Conservation (phyloP, 2,329 filamentous ascomycete species). For the Paecilomyces dactylethromorphus region DNA sequence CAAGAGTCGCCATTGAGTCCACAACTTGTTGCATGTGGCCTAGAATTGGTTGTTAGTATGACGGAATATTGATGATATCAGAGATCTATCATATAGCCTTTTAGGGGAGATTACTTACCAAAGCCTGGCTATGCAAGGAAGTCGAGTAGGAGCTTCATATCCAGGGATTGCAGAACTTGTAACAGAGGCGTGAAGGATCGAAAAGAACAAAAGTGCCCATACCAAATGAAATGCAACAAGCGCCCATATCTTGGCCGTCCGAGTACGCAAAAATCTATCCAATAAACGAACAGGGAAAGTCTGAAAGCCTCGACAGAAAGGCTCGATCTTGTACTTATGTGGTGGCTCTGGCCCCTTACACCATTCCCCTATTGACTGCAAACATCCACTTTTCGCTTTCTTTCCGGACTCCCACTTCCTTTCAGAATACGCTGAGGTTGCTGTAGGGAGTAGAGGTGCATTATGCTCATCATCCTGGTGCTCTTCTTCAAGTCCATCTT, state of each 20-base stretch:
- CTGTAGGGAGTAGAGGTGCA: neutral
- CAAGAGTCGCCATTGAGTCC: slow-evolving; percentile 52
- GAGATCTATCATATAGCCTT: neutral
- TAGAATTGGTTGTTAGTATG: slow-evolving; percentile 3
- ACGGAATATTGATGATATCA: neutral
- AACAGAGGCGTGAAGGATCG: slow-evolving; percentile 23
- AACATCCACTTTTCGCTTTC: neutral
- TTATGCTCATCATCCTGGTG: neutral
- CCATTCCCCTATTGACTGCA: slow-evolving; percentile 11
- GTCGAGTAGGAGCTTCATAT: slow-evolving; percentile 26
- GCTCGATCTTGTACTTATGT: slow-evolving; percentile 25
- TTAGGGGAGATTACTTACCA: slow-evolving; percentile 23
- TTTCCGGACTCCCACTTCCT: neutral
- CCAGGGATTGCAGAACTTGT: slow-evolving; percentile 22
- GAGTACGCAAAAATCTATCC: slow-evolving; percentile 20
- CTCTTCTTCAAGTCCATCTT: neutral
- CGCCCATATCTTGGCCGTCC: slow-evolving; percentile 16
- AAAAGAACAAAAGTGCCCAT: slow-evolving; percentile 29
- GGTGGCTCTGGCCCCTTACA: slow-evolving; percentile 24
- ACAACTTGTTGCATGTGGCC: slow-evolving; percentile 38
- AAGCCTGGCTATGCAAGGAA: slow-evolving; percentile 27
- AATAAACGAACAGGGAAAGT: slow-evolving; percentile 25
- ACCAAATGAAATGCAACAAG: slow-evolving; percentile 18
- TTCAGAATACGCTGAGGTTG: neutral
- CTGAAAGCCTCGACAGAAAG: slow-evolving; percentile 26